Evolutionary conservation across 345 rosid species (phyloP).

Genomic region (Murraya koenigii): DNA sequence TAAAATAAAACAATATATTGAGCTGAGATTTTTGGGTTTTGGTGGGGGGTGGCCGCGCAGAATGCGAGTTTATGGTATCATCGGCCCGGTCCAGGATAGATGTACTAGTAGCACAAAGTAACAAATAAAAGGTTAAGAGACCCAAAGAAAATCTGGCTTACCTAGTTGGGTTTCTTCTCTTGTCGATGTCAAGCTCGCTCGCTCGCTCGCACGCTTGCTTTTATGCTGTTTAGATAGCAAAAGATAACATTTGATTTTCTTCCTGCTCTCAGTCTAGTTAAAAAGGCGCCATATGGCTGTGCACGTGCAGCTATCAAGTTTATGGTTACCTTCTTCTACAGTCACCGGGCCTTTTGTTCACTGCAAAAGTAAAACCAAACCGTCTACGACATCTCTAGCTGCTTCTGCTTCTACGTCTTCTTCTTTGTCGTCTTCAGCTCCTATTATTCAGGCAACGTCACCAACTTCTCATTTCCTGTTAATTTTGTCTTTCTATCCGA

Average conservation of each 20-base stretch:
- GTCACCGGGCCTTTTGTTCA: constrained; percentile 17
- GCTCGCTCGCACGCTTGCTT: no score
- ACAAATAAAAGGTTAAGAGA: neutral
- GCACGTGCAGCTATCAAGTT: constrained; percentile 33
- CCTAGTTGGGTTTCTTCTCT: neutral
- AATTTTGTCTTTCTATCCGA: neutral
- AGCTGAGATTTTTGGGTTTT: no score
- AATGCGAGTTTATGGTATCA: no score
- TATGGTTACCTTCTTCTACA: constrained; percentile 25
- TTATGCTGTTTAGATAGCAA: neutral
- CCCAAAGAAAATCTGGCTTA: neutral
- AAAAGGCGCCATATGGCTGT: constrained; percentile 16
- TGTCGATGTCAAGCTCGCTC: no score
- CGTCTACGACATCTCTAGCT: constrained; percentile 31
- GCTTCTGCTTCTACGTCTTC: constrained; percentile 47
- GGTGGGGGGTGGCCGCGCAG: neutral
- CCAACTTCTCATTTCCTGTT: neutral
- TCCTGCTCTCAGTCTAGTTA: no score
- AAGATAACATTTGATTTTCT: neutral
- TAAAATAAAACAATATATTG: no score
- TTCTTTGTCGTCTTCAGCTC: constrained; percentile 40
- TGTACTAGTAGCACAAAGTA: no score
- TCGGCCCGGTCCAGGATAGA: neutral
- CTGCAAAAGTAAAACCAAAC: constrained; percentile 21
- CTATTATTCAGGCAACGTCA: constrained; percentile 54